phyloP scores from a whole-genome alignment of 2,329 filamentous ascomycete species.

The Lachnellula cervina region DNA sequence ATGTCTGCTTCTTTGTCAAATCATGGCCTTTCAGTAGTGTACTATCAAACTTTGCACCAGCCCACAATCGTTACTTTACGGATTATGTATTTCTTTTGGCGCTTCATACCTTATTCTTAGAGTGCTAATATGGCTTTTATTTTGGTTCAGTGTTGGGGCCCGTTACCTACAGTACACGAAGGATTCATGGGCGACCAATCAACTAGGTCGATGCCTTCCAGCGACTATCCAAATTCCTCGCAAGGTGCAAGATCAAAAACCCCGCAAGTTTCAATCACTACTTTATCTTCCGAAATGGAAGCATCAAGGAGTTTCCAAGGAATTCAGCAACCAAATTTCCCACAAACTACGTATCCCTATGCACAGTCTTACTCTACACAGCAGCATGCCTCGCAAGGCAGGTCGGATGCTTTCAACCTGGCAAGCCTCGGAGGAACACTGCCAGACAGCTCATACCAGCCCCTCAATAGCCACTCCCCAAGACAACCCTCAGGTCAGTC shows the following conservation, averaged over 20 bases:
- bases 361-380: conserved; percentile 8
- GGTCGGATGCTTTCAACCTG: conserved; percentile 25
- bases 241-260: conserved; percentile 11
- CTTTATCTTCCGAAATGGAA: conserved; percentile 3
- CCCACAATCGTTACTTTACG: neutral
- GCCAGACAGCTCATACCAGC: conserved; percentile 25
- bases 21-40: neutral
- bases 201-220: conserved; percentile 4
- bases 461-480: conserved; percentile 14
- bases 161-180: conserved; percentile 11
- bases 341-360: conserved; percentile 6
- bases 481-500: conserved; percentile 17
- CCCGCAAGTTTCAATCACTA: neutral
- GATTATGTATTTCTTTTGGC: neutral
- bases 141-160: conserved; percentile 17
- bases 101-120: neutral
- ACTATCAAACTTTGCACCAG: neutral
- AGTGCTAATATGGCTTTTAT: conserved; percentile 21
- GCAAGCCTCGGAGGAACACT: conserved; percentile 20
- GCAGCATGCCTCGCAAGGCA: conserved; percentile 13
- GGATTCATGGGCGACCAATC: conserved; percentile 22
- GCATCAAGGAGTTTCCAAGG: conserved; percentile 4
- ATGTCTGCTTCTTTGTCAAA: neutral
- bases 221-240: conserved; percentile 11
- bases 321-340: conserved; percentile 5